These are phyloP conservation scores for Novymonas esmeraldas DNA, from an alignment of 208 protist species.

Conservation along the genomic window DNA sequence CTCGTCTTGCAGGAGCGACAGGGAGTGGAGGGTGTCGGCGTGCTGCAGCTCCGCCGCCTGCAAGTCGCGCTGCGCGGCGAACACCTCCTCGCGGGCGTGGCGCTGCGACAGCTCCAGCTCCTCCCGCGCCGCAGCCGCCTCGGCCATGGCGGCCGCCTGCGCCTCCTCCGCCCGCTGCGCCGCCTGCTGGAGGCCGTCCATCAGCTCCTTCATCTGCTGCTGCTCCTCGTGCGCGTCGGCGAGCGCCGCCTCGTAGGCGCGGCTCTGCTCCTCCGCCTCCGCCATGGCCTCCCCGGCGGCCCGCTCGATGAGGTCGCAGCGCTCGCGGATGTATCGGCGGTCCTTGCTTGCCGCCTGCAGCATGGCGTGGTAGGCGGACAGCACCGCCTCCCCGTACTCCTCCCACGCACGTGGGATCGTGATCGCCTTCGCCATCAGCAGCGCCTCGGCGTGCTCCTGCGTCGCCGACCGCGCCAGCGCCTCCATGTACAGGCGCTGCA, in stretches of 20 bases:
- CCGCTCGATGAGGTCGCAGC: slow-evolving; percentile 58
- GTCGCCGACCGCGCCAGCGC: slow-evolving; percentile 12
- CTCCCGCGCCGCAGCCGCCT: slow-evolving; percentile 33
- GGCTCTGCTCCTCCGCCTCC: slow-evolving; percentile 60
- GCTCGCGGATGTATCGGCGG: slow-evolving; percentile 39
- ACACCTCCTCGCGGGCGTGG: slow-evolving; percentile 48
- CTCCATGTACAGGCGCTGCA: slow-evolving; percentile 30
- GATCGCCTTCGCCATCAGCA: slow-evolving; percentile 61
- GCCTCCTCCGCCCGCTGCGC: slow-evolving; percentile 32
- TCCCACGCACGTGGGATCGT: slow-evolving; percentile 43
- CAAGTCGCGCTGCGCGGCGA: slow-evolving; percentile 47
- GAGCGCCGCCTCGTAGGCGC: slow-evolving; percentile 46
- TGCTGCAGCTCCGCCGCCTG: slow-evolving; percentile 54
- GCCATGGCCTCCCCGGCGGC: slow-evolving; percentile 62
- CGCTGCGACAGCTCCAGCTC: slow-evolving; percentile 31
- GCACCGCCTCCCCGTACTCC: slow-evolving; percentile 35
- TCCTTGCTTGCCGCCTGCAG: slow-evolving; percentile 34
- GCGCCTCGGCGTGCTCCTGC: slow-evolving; percentile 38
- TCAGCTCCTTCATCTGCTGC: slow-evolving; percentile 46
- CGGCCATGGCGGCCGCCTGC: slow-evolving; percentile 28
- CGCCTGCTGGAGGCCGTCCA: slow-evolving; percentile 41
- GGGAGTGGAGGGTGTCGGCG: slow-evolving; percentile 39
- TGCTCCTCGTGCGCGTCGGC: slow-evolving; percentile 65
- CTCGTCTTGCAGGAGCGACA: slow-evolving; percentile 36
- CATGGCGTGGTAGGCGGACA: slow-evolving; percentile 33